Base-by-base conservation (phyloP, 768 basidiomycete species). In the Tephrocybe sp. region DNA sequence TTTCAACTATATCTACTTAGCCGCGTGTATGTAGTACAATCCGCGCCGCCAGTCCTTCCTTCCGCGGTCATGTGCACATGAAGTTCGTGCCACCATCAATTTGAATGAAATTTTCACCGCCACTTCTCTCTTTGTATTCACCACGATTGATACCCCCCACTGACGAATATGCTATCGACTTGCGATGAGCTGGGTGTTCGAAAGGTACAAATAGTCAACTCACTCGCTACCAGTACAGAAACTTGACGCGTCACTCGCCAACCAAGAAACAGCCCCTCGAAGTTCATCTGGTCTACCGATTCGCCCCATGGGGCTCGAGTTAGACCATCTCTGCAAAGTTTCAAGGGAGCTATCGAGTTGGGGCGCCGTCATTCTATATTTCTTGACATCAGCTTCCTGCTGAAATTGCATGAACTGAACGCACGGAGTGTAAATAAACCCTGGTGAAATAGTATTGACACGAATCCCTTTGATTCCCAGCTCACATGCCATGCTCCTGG, bases 221-320 rank as follows among this genome's bases (percentile, higher is more conserved):
- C 57, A 89, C 86, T 89, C 86, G 83, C 84, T 87, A 1, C 87
- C 86, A 0, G 88, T 89, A 60, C 85, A 87, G 62, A 83, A 89
- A 27, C 78, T 85, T 4, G 83, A 85, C 39, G 87, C 86, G 51
- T 88, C 85, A 55, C 80, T 81, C 19, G 86, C 82, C 9, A 89
- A 67, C 87, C 87, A 89, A 0, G 77, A 65, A 41, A 79, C 72
- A 0, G 85, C 84, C 1, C 88, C 87, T 2, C 87, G 73, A 58
- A 89, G 60, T 63, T 89, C 87, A 59, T 89, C 85, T 0, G 82
- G 76, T 15, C 84, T 69, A 3, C 87, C 87, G 18, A 89, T 73
- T 7, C 88, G 74, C 0, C 82, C 83, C 51, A 88, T 65, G 1
- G 87, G 88, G 58, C 84, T 87, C 65, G 79, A 51, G 34, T 64